phyloP scores from a whole-genome alignment of 2,329 filamentous ascomycete genomes.

The Epichloe amarillans region DNA sequence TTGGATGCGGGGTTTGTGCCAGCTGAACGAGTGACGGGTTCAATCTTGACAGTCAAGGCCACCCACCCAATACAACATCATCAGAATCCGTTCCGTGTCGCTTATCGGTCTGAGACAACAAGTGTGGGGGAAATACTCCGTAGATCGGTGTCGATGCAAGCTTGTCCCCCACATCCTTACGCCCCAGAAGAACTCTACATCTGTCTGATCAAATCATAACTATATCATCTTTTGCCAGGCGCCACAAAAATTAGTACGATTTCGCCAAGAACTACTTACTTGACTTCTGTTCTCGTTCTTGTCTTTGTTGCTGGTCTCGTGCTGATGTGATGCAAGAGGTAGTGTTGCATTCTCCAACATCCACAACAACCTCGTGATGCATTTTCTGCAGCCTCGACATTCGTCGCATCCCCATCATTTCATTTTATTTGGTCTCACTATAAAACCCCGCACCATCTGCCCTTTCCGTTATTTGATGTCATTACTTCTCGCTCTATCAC shows the following conservation, averaged over 20 bases:
- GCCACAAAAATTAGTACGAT: background rate
- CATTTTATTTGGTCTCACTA: background rate
- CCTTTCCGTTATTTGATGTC: background rate
- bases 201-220: background rate
- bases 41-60: background rate
- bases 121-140: background rate
- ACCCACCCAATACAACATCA: background rate
- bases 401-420: background rate
- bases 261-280: background rate
- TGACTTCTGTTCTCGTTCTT: background rate
- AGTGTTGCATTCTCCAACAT: conserved; percentile 3
- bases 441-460: background rate
- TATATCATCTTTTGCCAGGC: background rate
- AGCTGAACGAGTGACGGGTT: background rate
- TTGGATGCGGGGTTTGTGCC: background rate
- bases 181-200: background rate
- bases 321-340: background rate
- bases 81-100: background rate
- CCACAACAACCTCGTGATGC: background rate
- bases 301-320: background rate
- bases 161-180: background rate
- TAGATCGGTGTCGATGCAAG: background rate
- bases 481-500: background rate
- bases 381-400: background rate
- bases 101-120: background rate